Evolutionary conservation across 768 basidiomycete genomes (phyloP).

Genomic region (Boletus speciosus): DNA sequence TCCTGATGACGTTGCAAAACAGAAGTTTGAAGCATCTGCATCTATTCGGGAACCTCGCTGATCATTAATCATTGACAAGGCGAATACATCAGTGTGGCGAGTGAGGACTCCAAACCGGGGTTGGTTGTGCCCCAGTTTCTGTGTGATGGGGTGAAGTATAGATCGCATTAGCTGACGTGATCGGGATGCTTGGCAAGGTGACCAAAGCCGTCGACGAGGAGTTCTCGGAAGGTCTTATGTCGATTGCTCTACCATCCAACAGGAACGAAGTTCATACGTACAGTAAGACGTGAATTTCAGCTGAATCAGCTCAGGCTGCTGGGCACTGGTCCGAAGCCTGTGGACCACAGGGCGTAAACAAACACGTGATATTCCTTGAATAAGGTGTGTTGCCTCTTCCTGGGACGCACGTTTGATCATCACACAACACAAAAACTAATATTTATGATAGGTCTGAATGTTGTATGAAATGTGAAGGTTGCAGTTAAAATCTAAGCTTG

Average conservation of each 20-base stretch:
- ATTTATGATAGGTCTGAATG: too few species aligned
- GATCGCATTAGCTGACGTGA: background rate
- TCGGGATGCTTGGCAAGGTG: background rate
- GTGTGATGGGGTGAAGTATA: background rate
- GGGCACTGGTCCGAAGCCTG: background rate
- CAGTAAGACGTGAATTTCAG: background rate
- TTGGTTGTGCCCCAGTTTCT: background rate
- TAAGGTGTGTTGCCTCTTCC: background rate
- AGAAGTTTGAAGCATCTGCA: too few species aligned
- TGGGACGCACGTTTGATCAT: background rate
- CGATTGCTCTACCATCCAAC: background rate
- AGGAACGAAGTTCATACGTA: too few species aligned
- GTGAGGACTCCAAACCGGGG: background rate
- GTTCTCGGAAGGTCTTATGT: slow-evolving; percentile 6
- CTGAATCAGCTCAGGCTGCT: background rate
- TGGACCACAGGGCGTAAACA: too few species aligned
- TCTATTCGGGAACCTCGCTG: background rate
- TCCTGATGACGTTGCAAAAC: too few species aligned
- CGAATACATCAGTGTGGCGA: background rate
- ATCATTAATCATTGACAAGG: too few species aligned
- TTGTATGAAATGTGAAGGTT: too few species aligned
- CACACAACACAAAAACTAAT: too few species aligned
- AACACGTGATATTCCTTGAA: background rate
- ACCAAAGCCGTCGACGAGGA: slow-evolving; percentile 7
- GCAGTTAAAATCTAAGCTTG: too few species aligned